Base-by-base conservation (phyloP, 371 early-diverging fungal species). In the Rhizopus microsporus region DNA sequence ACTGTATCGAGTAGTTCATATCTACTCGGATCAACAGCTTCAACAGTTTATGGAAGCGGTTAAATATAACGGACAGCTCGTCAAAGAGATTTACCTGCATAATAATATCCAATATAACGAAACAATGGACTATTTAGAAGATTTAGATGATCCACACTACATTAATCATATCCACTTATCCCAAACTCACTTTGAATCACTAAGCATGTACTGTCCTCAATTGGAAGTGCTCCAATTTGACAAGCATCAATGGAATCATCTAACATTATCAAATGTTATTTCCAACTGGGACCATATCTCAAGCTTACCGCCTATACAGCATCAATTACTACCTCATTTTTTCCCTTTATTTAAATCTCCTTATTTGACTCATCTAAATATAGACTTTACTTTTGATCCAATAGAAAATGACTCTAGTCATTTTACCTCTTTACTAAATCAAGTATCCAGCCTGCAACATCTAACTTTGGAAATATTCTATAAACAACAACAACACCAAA, bases 211-310 rank as follows among this genome's bases (percentile, higher is more conserved):
- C 13, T 66, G 67, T 30, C 58, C 67, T 9, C 32, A 54, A 5
- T 33, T 66, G 13, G 62, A 66, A 31, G 40, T 58, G 0, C 8
- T 66, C 4, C 37, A 51, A 30, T 66, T 66, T 58, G 48, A 56
- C 32, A 51, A 45, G 1, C 16, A 51, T 4, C 51, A 61, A 29
- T 66, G 67, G 67, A 32, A 34, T 7, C 45, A 59, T 9, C 10
- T 58, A 0, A 10, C 10, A 12, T 12, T 58, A 10, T 17, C 31
- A 7, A 12, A 33, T 10, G 29, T 3, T 1, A 38, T 15, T 7
- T 9, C 15, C 7, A 1, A 33, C 7, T 63, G 63, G 63, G 43
- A 48, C 0, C 32, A 49, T 15, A 39, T 63, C 45, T 15, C 30
- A 34, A n/a, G n/a, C 4, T 58, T 38, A 30, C 44, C 55, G 3